Evolutionary conservation across 1,284 basidiomycete species (phyloP), one percentile per base, ranked within the genome.

Genomic region (Neolentinus lepideus): DNA sequence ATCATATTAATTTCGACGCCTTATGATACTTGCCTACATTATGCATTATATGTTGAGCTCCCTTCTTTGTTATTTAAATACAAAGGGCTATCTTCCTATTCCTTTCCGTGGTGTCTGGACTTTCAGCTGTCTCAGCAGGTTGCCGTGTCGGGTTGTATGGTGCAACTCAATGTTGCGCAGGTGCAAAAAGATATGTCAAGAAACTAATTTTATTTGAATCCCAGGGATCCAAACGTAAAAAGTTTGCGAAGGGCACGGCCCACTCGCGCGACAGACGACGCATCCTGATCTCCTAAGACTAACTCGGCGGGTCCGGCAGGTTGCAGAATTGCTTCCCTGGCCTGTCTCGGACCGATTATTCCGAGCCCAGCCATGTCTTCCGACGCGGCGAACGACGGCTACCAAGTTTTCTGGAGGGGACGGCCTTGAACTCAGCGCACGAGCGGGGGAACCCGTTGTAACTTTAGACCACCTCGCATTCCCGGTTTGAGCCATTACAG

Each of bases 1-100:
- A 97, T 71, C 90, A 93, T 64, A 97, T 98, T 71, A 98, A 98
- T 65, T 98, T 98, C 69, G 94, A 96, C 69, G 95, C 96, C 11
- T 72, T 97, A 66, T 97, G 71, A 64, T 59, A 35, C 16, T 16
- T 9, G 33, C 33, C 9, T 35, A 35, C n/a, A n/a, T n/a, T 35
- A 35, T 35, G 16, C 9, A 16, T 35, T 35, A 35, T 35, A 9
- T 16, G 9, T 9, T 16, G n/a, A n/a, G n/a, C n/a, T n/a, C n/a
- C n/a, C n/a, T n/a, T n/a, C n/a, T n/a, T n/a, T n/a, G n/a, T n/a
- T n/a, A n/a, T n/a, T n/a, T n/a, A n/a, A n/a, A n/a, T n/a, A n/a
- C n/a, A n/a, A n/a, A n/a, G n/a, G n/a, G n/a, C n/a, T n/a, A n/a
- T n/a, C n/a, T n/a, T n/a, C n/a, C n/a, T n/a, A n/a, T 35, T 35